Base-by-base conservation (phyloP, 2,329 filamentous ascomycete species). In the Biscogniauxia sp. region DNA sequence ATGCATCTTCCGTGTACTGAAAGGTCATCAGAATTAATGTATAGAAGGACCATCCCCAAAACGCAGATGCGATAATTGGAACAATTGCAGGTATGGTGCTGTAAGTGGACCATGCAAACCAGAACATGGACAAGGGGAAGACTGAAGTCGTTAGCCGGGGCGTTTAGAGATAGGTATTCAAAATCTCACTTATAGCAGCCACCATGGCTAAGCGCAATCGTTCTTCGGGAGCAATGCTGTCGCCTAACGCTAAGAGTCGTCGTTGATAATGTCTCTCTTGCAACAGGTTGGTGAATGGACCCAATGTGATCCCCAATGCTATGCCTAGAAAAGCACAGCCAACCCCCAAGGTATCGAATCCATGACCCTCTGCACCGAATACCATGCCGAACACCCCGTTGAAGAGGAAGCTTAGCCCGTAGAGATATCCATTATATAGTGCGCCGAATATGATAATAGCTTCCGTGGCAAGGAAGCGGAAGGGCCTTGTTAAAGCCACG, bases 1-100 rank as follows among this genome's bases (percentile, higher is more conserved):
- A 82, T 6, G 77, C 76, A 61, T 82, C 80, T 57, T 81, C 79
- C 1, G 78, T 80, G 61, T 80, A 82, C 4, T 76, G 79, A 41
- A 80, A 75, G 1, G 79, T 79, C 73, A 80, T 80, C 2, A 83
- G 71, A 53, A 82, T 82, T 0, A 83, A 73, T 1, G 78, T 78
- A 56, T 82, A 81, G 63, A 83, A 82, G 4, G 76, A 78, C 72
- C 78, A 80, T 0, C 81, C 82, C 71, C 82, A 82, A 19, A 82
- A 76, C 0, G 77, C 74, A 0, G 78, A 79, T 2, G 79, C 80
- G 15, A 84, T 66, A 4, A 84, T 78, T 0, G 82, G 80, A 2
- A 82, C 76, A 55, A 83, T 75, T 61, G 73, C 77, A n/a, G 76
- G 74, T 8, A 74, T 65, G 5, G 59, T 66, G 6, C 66, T 60